phyloP scores from a whole-genome alignment of 2,329 filamentous ascomycete species.

The Periconia sp. region DNA sequence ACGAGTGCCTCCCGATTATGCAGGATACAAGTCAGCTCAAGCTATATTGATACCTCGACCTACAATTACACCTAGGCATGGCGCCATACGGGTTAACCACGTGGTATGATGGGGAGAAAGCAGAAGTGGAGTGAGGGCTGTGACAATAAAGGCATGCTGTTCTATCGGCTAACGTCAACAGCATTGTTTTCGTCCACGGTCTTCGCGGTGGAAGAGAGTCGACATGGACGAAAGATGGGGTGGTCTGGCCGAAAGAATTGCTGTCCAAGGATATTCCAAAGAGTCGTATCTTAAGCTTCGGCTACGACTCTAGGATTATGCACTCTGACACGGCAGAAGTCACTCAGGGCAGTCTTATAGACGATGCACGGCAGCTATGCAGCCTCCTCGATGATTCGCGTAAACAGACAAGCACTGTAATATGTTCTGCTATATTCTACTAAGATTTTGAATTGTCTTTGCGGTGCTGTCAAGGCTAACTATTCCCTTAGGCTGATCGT shows the following conservation, averaged over 20 bases:
- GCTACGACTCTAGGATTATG: slow-evolving; percentile 7
- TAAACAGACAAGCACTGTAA: slow-evolving; percentile 12
- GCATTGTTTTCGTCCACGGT: slow-evolving; percentile 9
- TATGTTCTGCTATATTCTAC: slow-evolving; percentile 3
- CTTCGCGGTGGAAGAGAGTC: slow-evolving; percentile 5
- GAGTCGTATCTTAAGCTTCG: slow-evolving; percentile 11
- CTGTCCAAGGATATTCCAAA: slow-evolving; percentile 9
- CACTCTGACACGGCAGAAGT: slow-evolving; percentile 7
- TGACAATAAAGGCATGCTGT: slow-evolving; percentile 3
- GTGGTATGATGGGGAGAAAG: slow-evolving; percentile 6
- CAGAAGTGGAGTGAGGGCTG: slow-evolving; percentile 6
- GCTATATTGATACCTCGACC: not conserved
- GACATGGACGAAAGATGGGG: slow-evolving; percentile 7
- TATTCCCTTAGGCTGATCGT: slow-evolving; percentile 10
- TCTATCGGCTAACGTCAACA: slow-evolving; percentile 3
- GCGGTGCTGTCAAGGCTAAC: slow-evolving; percentile 5
- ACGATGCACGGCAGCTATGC: slow-evolving; percentile 11
- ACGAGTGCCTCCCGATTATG: slow-evolving; percentile 2
- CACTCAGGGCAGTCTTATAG: slow-evolving; percentile 7
- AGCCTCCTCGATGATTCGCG: slow-evolving; percentile 6
- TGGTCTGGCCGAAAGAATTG: slow-evolving; percentile 8
- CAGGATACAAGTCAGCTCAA: slow-evolving; percentile 1
- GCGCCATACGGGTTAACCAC: slow-evolving; percentile 1
- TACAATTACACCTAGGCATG: slow-evolving; percentile 2
- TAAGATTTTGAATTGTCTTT: slow-evolving; percentile 5